Evolutionary conservation across 2,329 filamentous ascomycete genomes (phyloP).

Genomic region (Aureobasidium sp.): DNA sequence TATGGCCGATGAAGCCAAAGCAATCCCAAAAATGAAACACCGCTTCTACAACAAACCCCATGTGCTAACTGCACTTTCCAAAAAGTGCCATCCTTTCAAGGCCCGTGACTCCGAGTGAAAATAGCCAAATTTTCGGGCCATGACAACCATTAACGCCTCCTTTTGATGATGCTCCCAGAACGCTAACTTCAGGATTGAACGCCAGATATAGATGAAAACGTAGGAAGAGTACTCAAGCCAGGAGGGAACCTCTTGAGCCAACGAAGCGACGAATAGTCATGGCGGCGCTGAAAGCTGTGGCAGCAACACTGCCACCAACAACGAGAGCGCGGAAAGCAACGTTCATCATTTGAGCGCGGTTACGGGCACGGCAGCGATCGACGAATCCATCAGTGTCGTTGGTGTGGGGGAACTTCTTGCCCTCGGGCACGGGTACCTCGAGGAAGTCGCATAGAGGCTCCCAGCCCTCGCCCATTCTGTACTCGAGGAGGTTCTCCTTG

Average conservation of each 20-base stretch:
- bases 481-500: conserved; percentile 45
- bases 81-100: not conserved
- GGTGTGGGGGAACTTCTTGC: conserved; percentile 43
- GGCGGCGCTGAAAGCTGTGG: conserved; percentile 29
- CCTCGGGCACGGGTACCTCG: conserved; percentile 41
- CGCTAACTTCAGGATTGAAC: conserved; percentile 3
- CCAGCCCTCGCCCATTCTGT: conserved; percentile 48
- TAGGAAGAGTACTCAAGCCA: conserved; percentile 6
- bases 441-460: conserved; percentile 48
- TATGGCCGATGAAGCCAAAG: not conserved
- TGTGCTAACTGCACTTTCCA: not conserved
- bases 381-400: conserved; percentile 50
- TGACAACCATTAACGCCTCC: not conserved
- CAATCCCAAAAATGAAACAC: not conserved
- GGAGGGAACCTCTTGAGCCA: conserved; percentile 19
- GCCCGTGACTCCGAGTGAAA: not conserved
- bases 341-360: conserved; percentile 50
- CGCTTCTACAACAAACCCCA: not conserved
- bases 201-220: not conserved
- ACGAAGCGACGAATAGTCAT: conserved; percentile 30
- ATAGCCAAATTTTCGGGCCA: not conserved
- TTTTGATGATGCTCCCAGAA: conserved; percentile 4
- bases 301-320: conserved; percentile 41
- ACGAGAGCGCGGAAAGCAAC: conserved; percentile 44
- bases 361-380: conserved; percentile 44